Percentiles rank a stretch among this genome's conserved stretches.
phyloP scores from a whole-genome alignment of 495 filamentous ascomycete species.

The Talaromyces trachyspermus region DNA sequence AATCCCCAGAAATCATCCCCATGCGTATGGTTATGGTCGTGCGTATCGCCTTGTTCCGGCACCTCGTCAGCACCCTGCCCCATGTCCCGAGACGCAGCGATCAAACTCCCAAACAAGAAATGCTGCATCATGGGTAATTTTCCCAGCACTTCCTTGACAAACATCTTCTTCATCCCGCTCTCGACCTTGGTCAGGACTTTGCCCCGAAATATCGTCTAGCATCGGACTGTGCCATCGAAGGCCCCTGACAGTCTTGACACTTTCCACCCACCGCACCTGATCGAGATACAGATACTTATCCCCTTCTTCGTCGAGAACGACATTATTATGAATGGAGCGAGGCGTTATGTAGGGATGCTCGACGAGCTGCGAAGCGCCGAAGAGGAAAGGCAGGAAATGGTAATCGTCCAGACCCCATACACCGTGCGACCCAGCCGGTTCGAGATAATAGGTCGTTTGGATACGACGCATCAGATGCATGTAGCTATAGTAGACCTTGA shows the following conservation, averaged over 20 bases:
- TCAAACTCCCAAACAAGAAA: conserved; percentile 81
- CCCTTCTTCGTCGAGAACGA: conserved; percentile 79
- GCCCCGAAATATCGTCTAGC: conserved; percentile 95
- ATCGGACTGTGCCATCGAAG: conserved; percentile 96
- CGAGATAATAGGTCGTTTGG: conserved; percentile 87
- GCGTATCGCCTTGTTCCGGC: conserved; percentile 56
- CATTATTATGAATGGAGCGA: conserved; percentile 73
- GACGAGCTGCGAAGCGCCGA: conserved; percentile 86
- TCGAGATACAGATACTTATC: conserved; percentile 80
- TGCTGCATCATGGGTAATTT: conserved; percentile 99
- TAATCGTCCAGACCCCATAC: conserved; percentile 98
- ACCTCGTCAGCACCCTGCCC: conserved; percentile 53
- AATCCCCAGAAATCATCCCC: conserved; percentile 71
- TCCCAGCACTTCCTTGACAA: conserved; percentile 81
- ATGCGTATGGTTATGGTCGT: conserved; percentile 38
- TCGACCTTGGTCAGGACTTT: conserved; percentile 86
- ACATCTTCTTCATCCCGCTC: conserved; percentile 93
- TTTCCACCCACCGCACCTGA: conserved; percentile 89
- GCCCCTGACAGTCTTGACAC: conserved; percentile 91
- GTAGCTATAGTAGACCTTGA: conserved; percentile 72
- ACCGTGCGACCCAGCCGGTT: conserved; percentile 91
- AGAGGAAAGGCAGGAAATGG: conserved; percentile 92
- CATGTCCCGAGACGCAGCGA: conserved; percentile 80
- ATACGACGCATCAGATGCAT: conserved; percentile 74
- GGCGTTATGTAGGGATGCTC: conserved; percentile 85